These are phyloP conservation scores for Fennellomyces sp. DNA, from an alignment of 371 early-diverging fungal genomes.

Conservation along the genomic window DNA sequence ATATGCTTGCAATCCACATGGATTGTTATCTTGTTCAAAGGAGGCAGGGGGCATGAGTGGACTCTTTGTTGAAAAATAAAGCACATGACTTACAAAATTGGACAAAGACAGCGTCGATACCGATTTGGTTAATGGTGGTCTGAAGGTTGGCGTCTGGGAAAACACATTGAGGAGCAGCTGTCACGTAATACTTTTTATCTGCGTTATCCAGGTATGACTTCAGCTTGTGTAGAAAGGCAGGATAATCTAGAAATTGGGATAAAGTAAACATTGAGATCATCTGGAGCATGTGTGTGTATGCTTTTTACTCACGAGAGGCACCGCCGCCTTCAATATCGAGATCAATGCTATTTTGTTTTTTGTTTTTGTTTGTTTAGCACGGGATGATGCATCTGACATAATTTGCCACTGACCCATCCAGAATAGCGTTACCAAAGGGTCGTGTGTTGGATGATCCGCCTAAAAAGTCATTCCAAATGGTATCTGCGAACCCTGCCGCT, in stretches of 20 bases:
- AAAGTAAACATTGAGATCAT: neutral
- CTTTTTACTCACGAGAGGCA: constrained; percentile 32
- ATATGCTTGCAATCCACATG: constrained; percentile 62
- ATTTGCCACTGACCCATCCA: constrained; percentile 50
- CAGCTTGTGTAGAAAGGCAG: constrained; percentile 51
- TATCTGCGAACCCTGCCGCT: constrained; percentile 53
- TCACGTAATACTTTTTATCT: constrained; percentile 54
- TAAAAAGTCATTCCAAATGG: constrained; percentile 59
- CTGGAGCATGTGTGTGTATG: neutral
- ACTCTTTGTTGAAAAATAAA: no score
- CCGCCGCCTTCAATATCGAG: constrained; percentile 67
- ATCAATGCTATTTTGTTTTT: constrained; percentile 47
- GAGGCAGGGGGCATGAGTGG: no score
- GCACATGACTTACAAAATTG: constrained; percentile 71
- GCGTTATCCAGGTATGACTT: constrained; percentile 35
- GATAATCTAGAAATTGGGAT: constrained; percentile 53
- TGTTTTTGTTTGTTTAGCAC: neutral
- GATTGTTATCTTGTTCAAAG: constrained; percentile 73
- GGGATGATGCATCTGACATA: neutral
- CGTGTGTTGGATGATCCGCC: constrained; percentile 54
- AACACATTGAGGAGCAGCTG: constrained; percentile 77
- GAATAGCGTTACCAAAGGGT: constrained; percentile 62
- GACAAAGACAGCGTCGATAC: constrained; percentile 73
- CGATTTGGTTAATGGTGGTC: constrained; percentile 48
- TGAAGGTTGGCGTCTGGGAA: constrained; percentile 69